Evolutionary conservation across 495 filamentous ascomycete species (phyloP), one percentile per base, ranked within the genome.

Genomic region (Parathielavia appendiculata): DNA sequence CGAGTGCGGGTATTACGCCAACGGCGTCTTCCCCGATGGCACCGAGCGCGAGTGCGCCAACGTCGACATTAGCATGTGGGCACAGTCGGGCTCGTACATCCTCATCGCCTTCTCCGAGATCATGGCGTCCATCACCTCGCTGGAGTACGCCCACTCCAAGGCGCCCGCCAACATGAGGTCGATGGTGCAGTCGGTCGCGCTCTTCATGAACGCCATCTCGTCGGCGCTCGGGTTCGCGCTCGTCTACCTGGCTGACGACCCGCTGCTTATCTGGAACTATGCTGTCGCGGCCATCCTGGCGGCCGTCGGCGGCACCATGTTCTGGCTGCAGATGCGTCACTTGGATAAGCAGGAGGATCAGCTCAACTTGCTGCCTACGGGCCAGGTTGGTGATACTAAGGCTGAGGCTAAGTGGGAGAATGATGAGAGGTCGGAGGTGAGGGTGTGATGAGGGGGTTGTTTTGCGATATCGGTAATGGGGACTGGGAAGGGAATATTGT

Each of bases 91-190:
- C 8, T 73, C 81, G 5, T 90, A 91, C 68, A 66, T 88, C 23
- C 72, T 90, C 13, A 82, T 87, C 54, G 87, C 79, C 58, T 73
- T 89, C n/a, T 83, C 83, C n/a, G 87, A 89, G 71, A 87, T 89
- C 59, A 79, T 89, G 59, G 84, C 85, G 0, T 83, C 78, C 49
- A 79, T 88, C 62, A 86, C 83, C 14, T 77, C 72, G 1, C 75
- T 86, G 7, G 84, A 87, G 66, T 81, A 91, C 58, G 89, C 88
- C 6, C 91, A 84, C 68, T 87, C 83, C 63, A 90, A 92, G 72
- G 88, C 89, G 1, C 89, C 89, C 8, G 79, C 75, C 59, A 89
- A 86, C 70, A 89, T 92, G 86, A 79, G 86, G 11, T 86, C 84
- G 12, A 78, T 90, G 36, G 84, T 91, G 22, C 83, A 83, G 63